Base-by-base conservation (phyloP, 1,139 yeast genomes). In the Suhomyces wounanorum region DNA sequence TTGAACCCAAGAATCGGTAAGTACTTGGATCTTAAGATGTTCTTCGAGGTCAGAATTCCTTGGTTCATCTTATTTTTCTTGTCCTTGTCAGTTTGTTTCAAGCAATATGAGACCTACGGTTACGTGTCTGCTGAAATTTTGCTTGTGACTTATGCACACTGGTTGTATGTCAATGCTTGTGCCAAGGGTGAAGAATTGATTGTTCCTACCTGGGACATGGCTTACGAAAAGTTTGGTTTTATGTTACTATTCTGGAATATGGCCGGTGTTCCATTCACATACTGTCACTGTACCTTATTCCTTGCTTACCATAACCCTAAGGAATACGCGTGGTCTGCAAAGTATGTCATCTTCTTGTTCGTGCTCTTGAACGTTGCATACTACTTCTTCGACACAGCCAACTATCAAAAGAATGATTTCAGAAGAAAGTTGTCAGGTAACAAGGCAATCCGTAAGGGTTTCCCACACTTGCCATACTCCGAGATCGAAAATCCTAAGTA, bases 161-260 rank as follows among this genome's bases (percentile, higher is more conserved):
- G 96, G 89, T 77, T 91, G 49, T 94, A 94, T 65, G 97, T 96
- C 57, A 94, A 94, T 66, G 97, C 97, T 2, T 94, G 98, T 73
- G 87, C 96, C 54, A 94, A 94, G 73, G 99, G 97, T 59, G 99
- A 94, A 73, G 98, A 95, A 68, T 78, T 92, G 62, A 92, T 94
- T 68, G 96, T 92, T 53, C 97, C 98, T 57, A 87, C 97, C 17
- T 94, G 99, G 99, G 99, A 94, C 70, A 92, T 94, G 97, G 97
- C 96, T 44, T 94, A 94, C 70, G 99, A 94, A 70, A 94, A 95
- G 73, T 94, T 94, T 63, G 99, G 99, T 11, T 94, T 95, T 77
- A 91, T 94, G 97, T 83, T 94, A 59, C 84, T 92, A 61, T 94
- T 94, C 79, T 94, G 99, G 99, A 94, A 94, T 75, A 90, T 94